phyloP scores from a whole-genome alignment of 768 basidiomycete species.

The Tephrocybe sp. region DNA sequence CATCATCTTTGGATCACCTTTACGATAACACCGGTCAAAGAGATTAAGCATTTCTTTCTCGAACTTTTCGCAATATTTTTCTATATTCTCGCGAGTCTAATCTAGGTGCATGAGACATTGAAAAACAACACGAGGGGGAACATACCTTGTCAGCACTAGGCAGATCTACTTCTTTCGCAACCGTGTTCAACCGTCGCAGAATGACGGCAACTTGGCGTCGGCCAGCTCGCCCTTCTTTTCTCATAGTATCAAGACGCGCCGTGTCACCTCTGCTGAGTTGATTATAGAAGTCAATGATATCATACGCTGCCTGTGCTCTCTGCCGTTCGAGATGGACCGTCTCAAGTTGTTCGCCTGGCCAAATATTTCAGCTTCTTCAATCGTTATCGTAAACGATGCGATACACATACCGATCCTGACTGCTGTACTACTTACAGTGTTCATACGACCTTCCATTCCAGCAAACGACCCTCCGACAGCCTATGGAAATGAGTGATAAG shows the following conservation, averaged over 20 bases:
- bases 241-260: slow-evolving; percentile 65
- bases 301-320: slow-evolving; percentile 90
- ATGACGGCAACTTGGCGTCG: slow-evolving; percentile 86
- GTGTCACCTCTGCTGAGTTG: slow-evolving; percentile 86
- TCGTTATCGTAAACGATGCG: neutral
- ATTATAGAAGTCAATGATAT: slow-evolving; percentile 92
- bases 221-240: slow-evolving; percentile 88
- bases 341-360: slow-evolving; percentile 89
- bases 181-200: slow-evolving; percentile 76
- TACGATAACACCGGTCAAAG: slow-evolving; percentile 94
- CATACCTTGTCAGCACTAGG: slow-evolving; percentile 75
- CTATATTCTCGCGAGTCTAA: slow-evolving; percentile 87
- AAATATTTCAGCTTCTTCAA: slow-evolving; percentile 6
- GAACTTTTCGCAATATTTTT: slow-evolving; percentile 97
- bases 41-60: slow-evolving; percentile 97
- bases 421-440: slow-evolving; percentile 90
- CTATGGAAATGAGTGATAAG: slow-evolving; percentile 36
- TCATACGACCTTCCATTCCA: slow-evolving; percentile 89
- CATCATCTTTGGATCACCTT: slow-evolving; percentile 99
- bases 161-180: slow-evolving; percentile 92
- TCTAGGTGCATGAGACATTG: neutral
- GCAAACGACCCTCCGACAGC: slow-evolving; percentile 84
- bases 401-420: slow-evolving; percentile 77
- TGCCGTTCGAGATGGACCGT: slow-evolving; percentile 89
- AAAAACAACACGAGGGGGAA: neutral